phyloP scores from a whole-genome alignment of 78 protist species.

The Protostelium mycophagum region DNA sequence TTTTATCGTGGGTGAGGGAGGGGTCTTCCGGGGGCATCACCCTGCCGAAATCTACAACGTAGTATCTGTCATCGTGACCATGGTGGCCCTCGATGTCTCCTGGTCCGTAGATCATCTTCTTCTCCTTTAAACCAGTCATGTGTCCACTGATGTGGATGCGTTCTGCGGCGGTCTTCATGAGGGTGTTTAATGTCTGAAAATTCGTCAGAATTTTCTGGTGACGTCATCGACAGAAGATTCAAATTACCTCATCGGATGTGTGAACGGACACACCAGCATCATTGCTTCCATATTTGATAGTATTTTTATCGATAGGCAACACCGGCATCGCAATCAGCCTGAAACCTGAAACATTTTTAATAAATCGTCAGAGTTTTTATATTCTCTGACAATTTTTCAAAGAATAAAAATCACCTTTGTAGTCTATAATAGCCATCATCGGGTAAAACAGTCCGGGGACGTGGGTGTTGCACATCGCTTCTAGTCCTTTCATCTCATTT shows the following conservation, averaged over 20 bases:
- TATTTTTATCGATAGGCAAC: background rate
- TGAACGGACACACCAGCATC: conserved; percentile 11
- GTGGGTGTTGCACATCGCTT: background rate
- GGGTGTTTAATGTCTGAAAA: background rate
- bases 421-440: conserved; percentile 4
- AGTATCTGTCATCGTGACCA: conserved; percentile 7
- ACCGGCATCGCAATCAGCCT: background rate
- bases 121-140: background rate
- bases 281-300: background rate
- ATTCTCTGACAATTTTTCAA: too few species aligned
- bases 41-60: conserved; percentile 5
- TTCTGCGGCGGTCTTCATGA: conserved; percentile 11
- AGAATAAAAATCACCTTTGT: too few species aligned
- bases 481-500: conserved; percentile 31
- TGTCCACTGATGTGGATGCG: background rate
- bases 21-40: conserved; percentile 9
- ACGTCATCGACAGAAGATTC: too few species aligned
- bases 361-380: background rate
- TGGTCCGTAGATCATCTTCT: conserved; percentile 2
- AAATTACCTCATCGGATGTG: background rate
- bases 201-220: background rate
- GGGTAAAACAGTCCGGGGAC: background rate
- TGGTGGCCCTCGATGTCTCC: conserved; percentile 16
- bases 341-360: background rate
- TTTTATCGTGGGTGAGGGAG: conserved; percentile 24